These are phyloP conservation scores for Pseudohyphozyma bogoriensis DNA, from an alignment of 768 basidiomycete genomes.

Conservation along the genomic window DNA sequence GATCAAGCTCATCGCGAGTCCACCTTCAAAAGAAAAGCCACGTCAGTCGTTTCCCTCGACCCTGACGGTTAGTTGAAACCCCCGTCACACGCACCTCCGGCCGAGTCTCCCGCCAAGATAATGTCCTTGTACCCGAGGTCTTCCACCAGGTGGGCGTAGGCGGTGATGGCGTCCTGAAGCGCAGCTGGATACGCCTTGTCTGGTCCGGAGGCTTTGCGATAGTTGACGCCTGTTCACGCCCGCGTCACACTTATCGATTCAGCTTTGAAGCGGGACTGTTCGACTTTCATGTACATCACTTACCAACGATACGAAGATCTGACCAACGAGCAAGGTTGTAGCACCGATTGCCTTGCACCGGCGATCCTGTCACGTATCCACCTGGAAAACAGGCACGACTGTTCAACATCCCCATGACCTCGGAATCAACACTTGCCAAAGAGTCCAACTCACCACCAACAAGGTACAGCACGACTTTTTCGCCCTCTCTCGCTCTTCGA, in stretches of 20 bases:
- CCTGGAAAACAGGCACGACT: neutral
- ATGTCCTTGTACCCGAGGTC: slow-evolving; percentile 25
- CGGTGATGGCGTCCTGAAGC: slow-evolving; percentile 28
- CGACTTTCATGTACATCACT: neutral
- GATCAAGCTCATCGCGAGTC: slow-evolving; percentile 17
- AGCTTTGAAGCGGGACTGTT: no score
- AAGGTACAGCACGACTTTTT: slow-evolving; percentile 22
- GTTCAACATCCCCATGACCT: slow-evolving; percentile 13
- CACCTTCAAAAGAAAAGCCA: neutral
- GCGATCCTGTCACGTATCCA: neutral
- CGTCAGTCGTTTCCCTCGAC: no score
- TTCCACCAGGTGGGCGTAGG: slow-evolving; percentile 24
- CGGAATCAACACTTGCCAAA: no score
- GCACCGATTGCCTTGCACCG: slow-evolving; percentile 11
- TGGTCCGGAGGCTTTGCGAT: slow-evolving; percentile 20
- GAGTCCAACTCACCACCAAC: no score
- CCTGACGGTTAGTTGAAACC: no score
- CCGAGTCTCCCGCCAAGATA: slow-evolving; percentile 27
- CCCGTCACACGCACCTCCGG: slow-evolving; percentile 5
- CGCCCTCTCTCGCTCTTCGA: neutral
- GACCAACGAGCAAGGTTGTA: slow-evolving; percentile 20
- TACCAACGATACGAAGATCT: slow-evolving; percentile 12
- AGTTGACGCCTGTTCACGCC: slow-evolving; percentile 13
- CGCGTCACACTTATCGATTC: neutral
- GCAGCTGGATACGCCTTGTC: slow-evolving; percentile 20